Evolutionary conservation across 208 protist species (phyloP), one percentile per base, ranked within the genome.

Genomic region (Trypanosoma melophagium): DNA sequence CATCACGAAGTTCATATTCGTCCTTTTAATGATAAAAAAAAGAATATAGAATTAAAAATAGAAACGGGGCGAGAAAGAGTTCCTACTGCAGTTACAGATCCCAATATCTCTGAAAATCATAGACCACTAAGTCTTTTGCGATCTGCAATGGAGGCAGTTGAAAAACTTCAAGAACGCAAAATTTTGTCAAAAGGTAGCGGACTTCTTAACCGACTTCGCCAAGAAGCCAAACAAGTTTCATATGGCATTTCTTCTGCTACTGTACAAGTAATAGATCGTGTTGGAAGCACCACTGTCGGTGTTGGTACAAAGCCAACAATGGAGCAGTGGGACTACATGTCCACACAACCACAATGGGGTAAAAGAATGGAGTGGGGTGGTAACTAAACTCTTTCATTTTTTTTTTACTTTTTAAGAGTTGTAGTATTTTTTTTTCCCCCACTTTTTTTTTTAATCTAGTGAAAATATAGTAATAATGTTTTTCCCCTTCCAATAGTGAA

Each of bases 341-440:
- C 42, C n/a, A 51, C 56, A 42, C 66, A 77, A 58, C 64, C 62
- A 25, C 71, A 77, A 60, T 77, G 71, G 71, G 63, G 71, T 8
- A 60, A 60, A 28, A n/a, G 7, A 44, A 31, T 42, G 44, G 44
- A 61, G 12, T 66, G 44, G 56, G 24, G 38, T 63, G 47, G 41
- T 44, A 28, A 19, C 4, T 49, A 50, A 51, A 10, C 35, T 56
- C 52, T 49, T 64, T 35, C 24, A 31, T 55, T 35, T 42, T 42
- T 59, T n/a, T 19, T 59, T 9, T 59, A 42, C 40, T 41, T 42
- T 21, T 42, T 41, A 28, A 9, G 40, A 16, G 10, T 22, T 64
- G 69, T 56, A 57, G 58, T 2, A 59, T 78, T 4, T 61, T 69
- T 24, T 60, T 60, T 44, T 51, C 59, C 16, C 77, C 65, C 35